Base-by-base conservation (phyloP, 2,329 filamentous ascomycete species). In the Calonectria pseudoreteaudii region DNA sequence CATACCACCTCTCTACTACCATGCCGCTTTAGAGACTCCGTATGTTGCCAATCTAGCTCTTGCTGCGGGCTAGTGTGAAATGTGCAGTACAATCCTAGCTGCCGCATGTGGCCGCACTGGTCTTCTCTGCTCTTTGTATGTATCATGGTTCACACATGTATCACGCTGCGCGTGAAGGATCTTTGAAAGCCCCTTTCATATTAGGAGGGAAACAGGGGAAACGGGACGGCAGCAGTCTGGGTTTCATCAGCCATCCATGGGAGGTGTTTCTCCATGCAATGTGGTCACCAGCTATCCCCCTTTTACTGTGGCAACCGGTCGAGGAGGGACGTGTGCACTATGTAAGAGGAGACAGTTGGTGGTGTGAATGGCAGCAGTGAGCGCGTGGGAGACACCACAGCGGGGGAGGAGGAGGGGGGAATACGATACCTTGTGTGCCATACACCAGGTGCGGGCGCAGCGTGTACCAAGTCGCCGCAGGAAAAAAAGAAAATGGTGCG, bases 391-490 rank as follows among this genome's bases (percentile, higher is more conserved):
- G 26, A 68, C n/a, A 52, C 20, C 4, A 44, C 38, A 64, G 69
- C 58, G 47, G 50, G 26, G 38, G 41, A 23, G 44, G 44, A 23
- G 36, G 20, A n/a, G 14, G 38, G 36, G 34, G 38, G 41, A 28
- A 49, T 49, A 34, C 38, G 69, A 72, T 80, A 80, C 79, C 67
- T 80, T 72, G 73, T 75, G 73, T 73, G 73, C 62, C 77, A 78
- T 81, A 80, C 75, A 76, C 74, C 72, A 72, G 77, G 68, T 78
- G 79, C 76, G 70, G 77, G 72, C 78, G 77, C 68, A 70, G 77
- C 78, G 74, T 75, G 79, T 80, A 80, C 77, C 77, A 70, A 50
- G 53, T 28, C 16, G 52, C 23, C 26, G 56, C 34, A 41, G 60
- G 30, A 49, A 65, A 65, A 65, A 65, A 47, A 44, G 34, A 73